Evolutionary conservation across 805 yeast genomes (phyloP).

Genomic region (Kluyveromyces starmeri): DNA sequence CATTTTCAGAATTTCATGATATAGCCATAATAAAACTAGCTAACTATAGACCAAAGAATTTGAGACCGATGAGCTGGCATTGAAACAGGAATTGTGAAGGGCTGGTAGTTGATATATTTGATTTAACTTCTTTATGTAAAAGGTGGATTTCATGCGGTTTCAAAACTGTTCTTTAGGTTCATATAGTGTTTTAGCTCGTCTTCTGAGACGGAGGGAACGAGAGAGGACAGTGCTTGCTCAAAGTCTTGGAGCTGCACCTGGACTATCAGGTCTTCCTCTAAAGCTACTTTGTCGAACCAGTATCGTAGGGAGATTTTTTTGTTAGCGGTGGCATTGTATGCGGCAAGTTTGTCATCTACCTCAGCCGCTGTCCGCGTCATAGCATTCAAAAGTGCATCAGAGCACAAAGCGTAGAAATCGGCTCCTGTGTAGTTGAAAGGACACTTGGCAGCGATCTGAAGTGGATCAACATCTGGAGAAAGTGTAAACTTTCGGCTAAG

Average conservation of each 20-base stretch:
- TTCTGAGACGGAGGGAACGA: conserved; percentile 78
- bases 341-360: conserved; percentile 56
- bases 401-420: conserved; percentile 91
- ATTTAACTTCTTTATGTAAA: too few species aligned
- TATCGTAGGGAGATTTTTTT: conserved; percentile 57
- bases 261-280: conserved; percentile 56
- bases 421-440: conserved; percentile 96
- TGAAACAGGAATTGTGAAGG: too few species aligned
- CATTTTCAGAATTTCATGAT: too few species aligned
- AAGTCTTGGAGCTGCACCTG: conserved; percentile 67
- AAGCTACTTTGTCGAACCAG: conserved; percentile 85
- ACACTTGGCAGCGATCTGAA: conserved; percentile 54
- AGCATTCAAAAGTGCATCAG: conserved; percentile 93
- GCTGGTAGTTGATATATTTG: too few species aligned
- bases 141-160: conserved; percentile 3
- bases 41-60: too few species aligned
- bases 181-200: conserved; percentile 81
- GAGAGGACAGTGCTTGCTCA: conserved; percentile 57
- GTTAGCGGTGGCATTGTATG: conserved; percentile 38
- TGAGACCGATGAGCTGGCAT: too few species aligned
- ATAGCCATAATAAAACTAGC: too few species aligned
- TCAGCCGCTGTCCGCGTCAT: conserved; percentile 82
- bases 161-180: conserved; percentile 71
- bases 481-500: conserved; percentile 74
- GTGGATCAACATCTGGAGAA: conserved; percentile 49